Evolutionary conservation across 768 basidiomycete genomes (phyloP), one percentile per base, ranked within the genome.

Genomic region (Leccinum uliginosum): DNA sequence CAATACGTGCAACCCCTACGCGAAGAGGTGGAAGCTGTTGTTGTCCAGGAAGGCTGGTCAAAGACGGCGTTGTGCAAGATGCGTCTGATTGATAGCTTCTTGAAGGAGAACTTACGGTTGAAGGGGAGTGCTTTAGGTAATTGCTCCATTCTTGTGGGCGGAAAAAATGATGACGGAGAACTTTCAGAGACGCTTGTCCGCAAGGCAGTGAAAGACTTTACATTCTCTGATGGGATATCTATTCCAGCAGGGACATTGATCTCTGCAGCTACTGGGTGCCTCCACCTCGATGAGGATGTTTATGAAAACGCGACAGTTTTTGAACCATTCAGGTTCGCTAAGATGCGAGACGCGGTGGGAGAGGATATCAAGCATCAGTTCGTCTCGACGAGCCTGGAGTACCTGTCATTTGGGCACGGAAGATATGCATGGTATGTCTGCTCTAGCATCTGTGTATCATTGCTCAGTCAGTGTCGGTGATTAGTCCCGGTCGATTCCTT

Each of bases 271-370:
- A 54, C 65, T 15, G 57, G 63, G 45, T 65, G 65, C 14, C 40
- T 66, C 2, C 71, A 73, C 52, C 57, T 43, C 51, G 65, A 67
- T 46, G 46, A 50, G 2, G 35, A 50, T 10, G 1, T 55, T 27
- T 77, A 79, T 47, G 58, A 71, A 9, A 67, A 75, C 26, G 61
- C 77, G 3, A 26, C 67, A 1, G 59, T 56, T 6, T 78, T 84
- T 57, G 74, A 81, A 38, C 76, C 76, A 0, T 80, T 78, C 67
- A 78, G 83, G 15, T 83, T 81, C 59, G 70, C 70, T 3, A 62
- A 71, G 10, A 70, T 74, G 59, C 63, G 72, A 52, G 71, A 77
- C n/a, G 66, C 71, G 3, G 48, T 29, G 17, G 74, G 62, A 2
- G 75, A 75, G 26, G 58, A n/a, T 15, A 8, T 19, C 3, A 50